Conservation (phyloP, 164 flowering plant genomes). For the Stephania yunnanensis region DNA sequence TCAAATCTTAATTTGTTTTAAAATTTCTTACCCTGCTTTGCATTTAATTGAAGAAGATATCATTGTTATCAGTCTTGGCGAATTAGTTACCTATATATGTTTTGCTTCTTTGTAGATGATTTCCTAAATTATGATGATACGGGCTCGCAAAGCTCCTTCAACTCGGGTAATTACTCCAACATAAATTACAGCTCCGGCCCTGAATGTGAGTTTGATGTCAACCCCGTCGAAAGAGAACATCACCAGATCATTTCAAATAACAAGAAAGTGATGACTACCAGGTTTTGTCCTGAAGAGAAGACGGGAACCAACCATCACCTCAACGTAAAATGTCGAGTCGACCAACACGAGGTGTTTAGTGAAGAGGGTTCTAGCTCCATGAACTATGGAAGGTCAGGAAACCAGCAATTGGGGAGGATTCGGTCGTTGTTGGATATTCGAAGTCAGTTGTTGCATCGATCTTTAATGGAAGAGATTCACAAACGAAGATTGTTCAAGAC, state of each 20-base stretch:
- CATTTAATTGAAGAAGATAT: too few species aligned
- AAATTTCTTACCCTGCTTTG: too few species aligned
- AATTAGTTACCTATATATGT: too few species aligned
- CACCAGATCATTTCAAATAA: slow-evolving; percentile 10
- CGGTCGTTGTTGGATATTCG: slow-evolving; percentile 51
- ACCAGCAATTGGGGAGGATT: slow-evolving; percentile 22
- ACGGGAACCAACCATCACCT: neutral
- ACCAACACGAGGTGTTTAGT: neutral
- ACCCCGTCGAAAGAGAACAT: slow-evolving; percentile 20
- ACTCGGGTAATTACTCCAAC: slow-evolving; percentile 43
- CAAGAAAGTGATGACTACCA: slow-evolving; percentile 20
- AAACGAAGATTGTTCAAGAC: slow-evolving; percentile 71
- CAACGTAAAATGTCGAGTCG: neutral
- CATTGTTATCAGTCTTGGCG: too few species aligned
- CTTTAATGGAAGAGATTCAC: slow-evolving; percentile 52
- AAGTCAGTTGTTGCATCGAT: slow-evolving; percentile 59
- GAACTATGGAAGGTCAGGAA: neutral
- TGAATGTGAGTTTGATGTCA: slow-evolving; percentile 28
- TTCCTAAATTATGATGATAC: slow-evolving; percentile 39
- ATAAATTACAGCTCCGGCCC: slow-evolving; percentile 33
- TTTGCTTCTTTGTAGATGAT: slow-evolving; percentile 31
- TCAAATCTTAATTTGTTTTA: too few species aligned
- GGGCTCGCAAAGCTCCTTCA: slow-evolving; percentile 49
- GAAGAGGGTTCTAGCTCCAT: slow-evolving; percentile 3
- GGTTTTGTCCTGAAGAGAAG: slow-evolving; percentile 43